Evolutionary conservation across 208 protist species (phyloP), one percentile per base, ranked within the genome.

Genomic region (Acanthamoeba sp.): DNA sequence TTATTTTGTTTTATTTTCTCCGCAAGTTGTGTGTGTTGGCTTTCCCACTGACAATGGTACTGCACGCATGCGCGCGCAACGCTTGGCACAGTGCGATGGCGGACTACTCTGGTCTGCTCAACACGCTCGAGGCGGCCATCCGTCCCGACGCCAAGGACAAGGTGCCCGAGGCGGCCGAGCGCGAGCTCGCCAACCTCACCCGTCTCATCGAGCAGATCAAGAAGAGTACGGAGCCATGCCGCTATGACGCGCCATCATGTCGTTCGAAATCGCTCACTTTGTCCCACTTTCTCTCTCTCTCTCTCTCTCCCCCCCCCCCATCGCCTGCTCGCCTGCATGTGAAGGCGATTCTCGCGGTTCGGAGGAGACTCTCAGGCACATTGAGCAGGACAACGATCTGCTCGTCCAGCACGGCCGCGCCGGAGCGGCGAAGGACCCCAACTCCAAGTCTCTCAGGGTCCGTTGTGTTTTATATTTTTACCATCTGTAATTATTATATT

Each of bases 141-240:
- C 45, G 82, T 5, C 82, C 82, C n/a, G 45, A 40, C 27, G 14
- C 27, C 82, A 90, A 90, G 38, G 82, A 90, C 82, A 90, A 90
- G 50, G 55, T 90, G 24, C 32, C 45, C 69, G 55, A 90, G 52
- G 55, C 45, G 20, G 82, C 50, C 55, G 82, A 90, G 55, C 45
- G 55, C 32, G 82, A 90, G 82, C n/a, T 45, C 12, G 71, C 71
- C 71, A 80, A 80, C 71, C 71, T 80, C 40, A 48, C 6, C 6
- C 71, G 71, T 27, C 71, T 80, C 40, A 0, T 48, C 14, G 71
- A 80, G 71, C 71, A 80, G 71, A 45, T 22, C 22, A 48, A 80
- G 40, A 80, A 80, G 71, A 27, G 62, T 71, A 27, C 29, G 27
- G 6, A n/a, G n/a, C n/a, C n/a, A n/a, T n/a, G n/a, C n/a, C n/a